Evolutionary conservation across 139 green algal species (phyloP), one percentile per base, ranked within the genome.

Genomic region (Zygnema circumcarinatum): DNA sequence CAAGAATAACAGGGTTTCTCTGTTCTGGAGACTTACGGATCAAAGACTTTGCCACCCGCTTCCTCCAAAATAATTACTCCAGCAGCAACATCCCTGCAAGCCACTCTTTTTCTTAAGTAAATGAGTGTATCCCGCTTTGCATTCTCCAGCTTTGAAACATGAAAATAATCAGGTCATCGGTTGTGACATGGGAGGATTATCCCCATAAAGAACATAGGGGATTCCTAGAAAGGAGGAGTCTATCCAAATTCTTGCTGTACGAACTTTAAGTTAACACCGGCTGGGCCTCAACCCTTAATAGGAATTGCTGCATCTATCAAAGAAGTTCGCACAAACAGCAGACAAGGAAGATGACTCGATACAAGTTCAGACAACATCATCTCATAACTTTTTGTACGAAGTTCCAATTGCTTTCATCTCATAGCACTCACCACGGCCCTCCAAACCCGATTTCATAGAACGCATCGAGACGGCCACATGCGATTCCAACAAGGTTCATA

Each of bases 401-500:
- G n/a, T n/a, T n/a, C n/a, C n/a, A n/a, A n/a, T n/a, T n/a, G n/a
- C n/a, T n/a, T n/a, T n/a, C n/a, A n/a, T n/a, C n/a, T n/a, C 36
- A 33, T 62, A 1, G 62, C 7, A 80, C 53, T 1, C 3, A 90
- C 95, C 95, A 98, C 40, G 89, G 91, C 0, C 95, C 95, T 0
- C 96, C 96, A 84, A 98, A 96, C 2, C 95, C 94, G 33, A 98
- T 93, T 89, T 99, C 97, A 79, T 95, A 99, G 76, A 98, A 98
- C 1, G 88, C 94, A 85, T 99, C 97, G 73, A 97, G 83, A 3
- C 97, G 93, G 20, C 95, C 96, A 36, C 87, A 95, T 2, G 92
- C 90, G 11, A 94, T 87, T 2, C 80, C 74, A 7, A 67, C 79
- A 79, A 93, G 86, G 79, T 93, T 91, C 72, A 98, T 92, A 0